Evolutionary conservation across 306 rosid genomes (phyloP), one percentile per base, ranked within the genome.

Genomic region (Vicia faba): DNA sequence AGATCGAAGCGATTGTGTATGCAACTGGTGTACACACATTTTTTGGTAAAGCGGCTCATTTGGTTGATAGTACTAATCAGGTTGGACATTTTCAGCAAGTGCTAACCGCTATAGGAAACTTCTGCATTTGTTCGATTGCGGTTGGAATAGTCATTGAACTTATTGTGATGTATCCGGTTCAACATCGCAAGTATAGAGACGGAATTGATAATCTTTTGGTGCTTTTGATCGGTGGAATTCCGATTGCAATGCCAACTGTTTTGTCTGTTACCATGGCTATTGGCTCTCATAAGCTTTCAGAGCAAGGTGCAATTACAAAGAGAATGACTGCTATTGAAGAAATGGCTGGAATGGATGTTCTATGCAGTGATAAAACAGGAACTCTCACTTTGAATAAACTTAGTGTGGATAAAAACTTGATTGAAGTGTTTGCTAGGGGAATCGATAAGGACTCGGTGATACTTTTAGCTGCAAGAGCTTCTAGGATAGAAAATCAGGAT

Each of bases 301-400:
- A 89, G 72, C 98, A 92, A 69, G 98, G 98, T 19, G 98, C 98
- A 10, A 92, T 92, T 40, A 92, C 98, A 23, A 92, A 92, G 64
- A 76, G 98, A 56, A 92, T 92, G 98, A 92, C 98, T 5, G 98
- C 98, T 31, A 92, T 92, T 66, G 98, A 92, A 75, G 98, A 92
- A 88, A 89, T 92, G 98, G 98, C 98, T 13, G 98, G 98, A 19
- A 92, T 92, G 98, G 96, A 92, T 74, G 96, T 92, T 25, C 86
- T 92, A 2, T 92, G 98, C 76, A 92, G 98, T 83, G 98, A 92
- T 71, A 92, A 92, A 83, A 92, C 98, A 3, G 98, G 98, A 23
- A 92, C 98, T 61, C 79, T 92, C 74, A 92, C 98, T 29, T 68
- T 92, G 73, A 92, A 92, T 79, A 92, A 89, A 84, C 80, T 92